A percentile compares a stretch with the other conserved stretches of the same genome.
Evolutionary conservation across 805 yeast genomes (phyloP).

Genomic region (Cyberlindnera americana): DNA sequence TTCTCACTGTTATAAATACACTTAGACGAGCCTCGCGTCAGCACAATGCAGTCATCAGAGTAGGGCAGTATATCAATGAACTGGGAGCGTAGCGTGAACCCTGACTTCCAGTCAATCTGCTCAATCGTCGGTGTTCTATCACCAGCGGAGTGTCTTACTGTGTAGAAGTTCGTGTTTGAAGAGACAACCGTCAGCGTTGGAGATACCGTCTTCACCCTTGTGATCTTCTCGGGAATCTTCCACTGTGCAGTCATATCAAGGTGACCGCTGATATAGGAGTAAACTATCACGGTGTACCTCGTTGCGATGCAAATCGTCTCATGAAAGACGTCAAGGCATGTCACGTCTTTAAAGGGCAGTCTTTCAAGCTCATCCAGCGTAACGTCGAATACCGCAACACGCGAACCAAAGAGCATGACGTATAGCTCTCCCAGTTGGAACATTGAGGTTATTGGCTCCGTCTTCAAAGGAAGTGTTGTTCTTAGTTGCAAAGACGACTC

Average conservation of each 20-base stretch:
- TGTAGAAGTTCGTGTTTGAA: conserved; percentile 23
- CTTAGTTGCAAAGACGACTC: background rate
- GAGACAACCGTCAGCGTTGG: conserved; percentile 20
- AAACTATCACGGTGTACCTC: conserved; percentile 14
- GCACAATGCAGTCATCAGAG: conserved; percentile 1
- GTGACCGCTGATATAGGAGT: conserved; percentile 19
- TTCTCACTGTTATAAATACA: background rate
- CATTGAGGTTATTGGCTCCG: conserved; percentile 6
- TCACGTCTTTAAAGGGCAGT: conserved; percentile 20
- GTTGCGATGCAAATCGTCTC: conserved; percentile 17
- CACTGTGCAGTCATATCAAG: conserved; percentile 27
- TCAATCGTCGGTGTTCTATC: conserved; percentile 1
- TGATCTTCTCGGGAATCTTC: conserved; percentile 27
- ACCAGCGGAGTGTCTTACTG: conserved; percentile 4
- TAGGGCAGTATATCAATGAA: background rate
- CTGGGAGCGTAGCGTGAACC: conserved; percentile 12
- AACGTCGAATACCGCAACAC: conserved; percentile 11
- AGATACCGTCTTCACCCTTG: conserved; percentile 22
- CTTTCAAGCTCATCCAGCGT: conserved; percentile 16
- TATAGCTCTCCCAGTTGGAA: conserved; percentile 1
- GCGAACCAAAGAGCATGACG: conserved; percentile 4
- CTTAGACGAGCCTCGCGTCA: conserved; percentile 12
- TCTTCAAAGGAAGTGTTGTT: conserved; percentile 7
- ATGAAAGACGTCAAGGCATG: conserved; percentile 6
- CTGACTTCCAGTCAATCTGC: conserved; percentile 12